Evolutionary conservation across 768 basidiomycete genomes (phyloP).

Genomic region (Tubosaeta sp.): DNA sequence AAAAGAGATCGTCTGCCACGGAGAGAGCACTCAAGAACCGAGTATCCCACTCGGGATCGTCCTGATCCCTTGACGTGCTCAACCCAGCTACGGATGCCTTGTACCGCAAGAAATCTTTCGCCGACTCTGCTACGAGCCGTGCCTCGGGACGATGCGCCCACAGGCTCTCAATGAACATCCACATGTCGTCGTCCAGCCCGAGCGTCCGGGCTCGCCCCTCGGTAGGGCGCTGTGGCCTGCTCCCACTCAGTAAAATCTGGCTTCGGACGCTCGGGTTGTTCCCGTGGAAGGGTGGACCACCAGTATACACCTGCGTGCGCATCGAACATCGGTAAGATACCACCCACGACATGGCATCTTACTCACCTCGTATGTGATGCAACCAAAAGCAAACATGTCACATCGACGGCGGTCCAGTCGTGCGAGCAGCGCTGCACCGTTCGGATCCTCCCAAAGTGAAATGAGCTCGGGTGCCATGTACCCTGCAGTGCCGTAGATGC

Average conservation of each 20-base stretch:
- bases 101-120: constrained; percentile 17
- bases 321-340: neutral
- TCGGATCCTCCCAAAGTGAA: constrained; percentile 1
- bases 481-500: constrained; percentile 19
- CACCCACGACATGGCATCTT: neutral
- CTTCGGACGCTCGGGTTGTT: constrained; percentile 15
- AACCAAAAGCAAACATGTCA: constrained; percentile 35
- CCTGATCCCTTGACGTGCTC: neutral
- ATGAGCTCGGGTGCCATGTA: constrained; percentile 30
- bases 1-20: constrained; percentile 10
- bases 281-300: constrained; percentile 22
- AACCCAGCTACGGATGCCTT: constrained; percentile 9
- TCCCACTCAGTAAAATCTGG: constrained; percentile 12
- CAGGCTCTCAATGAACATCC: constrained; percentile 27
- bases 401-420: constrained; percentile 24
- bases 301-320: constrained; percentile 26
- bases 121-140: constrained; percentile 24
- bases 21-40: constrained; percentile 17
- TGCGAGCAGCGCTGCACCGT: constrained; percentile 11
- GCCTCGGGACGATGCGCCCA: constrained; percentile 26
- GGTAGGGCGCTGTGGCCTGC: constrained; percentile 18
- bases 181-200: constrained; percentile 30
- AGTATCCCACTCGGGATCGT: constrained; percentile 24
- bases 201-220: constrained; percentile 3
- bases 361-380: constrained; percentile 33